phyloP scores from a whole-genome alignment of 257 asterid genomes.

The Avicennia marina region DNA sequence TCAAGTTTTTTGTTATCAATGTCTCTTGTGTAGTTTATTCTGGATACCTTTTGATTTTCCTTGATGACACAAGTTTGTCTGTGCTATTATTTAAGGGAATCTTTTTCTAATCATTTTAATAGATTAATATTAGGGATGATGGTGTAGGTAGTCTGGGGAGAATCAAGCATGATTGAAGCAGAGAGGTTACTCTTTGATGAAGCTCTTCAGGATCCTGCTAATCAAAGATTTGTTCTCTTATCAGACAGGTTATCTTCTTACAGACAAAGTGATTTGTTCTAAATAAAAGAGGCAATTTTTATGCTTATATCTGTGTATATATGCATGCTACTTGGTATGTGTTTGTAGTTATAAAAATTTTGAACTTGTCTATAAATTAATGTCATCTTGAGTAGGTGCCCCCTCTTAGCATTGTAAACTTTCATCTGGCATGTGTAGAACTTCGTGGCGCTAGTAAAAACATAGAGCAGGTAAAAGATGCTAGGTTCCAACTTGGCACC shows the following conservation, averaged over 20 bases:
- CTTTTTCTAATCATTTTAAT: conserved; percentile 9
- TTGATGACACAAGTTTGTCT: too few species aligned
- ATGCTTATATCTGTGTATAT: conserved; percentile 5
- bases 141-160: conserved; percentile 97
- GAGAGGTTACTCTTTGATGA: conserved; percentile 81
- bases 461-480: too few species aligned
- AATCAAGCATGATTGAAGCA: conserved; percentile 91
- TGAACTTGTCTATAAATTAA: background rate
- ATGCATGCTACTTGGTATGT: background rate
- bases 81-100: too few species aligned
- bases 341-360: background rate
- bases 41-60: background rate
- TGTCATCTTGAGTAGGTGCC: background rate
- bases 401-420: conserved; percentile 4
- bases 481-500: too few species aligned
- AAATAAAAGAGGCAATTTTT: too few species aligned
- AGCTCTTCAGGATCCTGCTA: conserved; percentile 87
- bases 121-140: conserved; percentile 33
- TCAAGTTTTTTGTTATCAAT: background rate
- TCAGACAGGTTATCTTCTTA: conserved; percentile 72
- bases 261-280: background rate
- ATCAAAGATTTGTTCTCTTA: conserved; percentile 89
- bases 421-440: background rate
- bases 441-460: conserved; percentile 2
- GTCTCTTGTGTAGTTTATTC: background rate